Evolutionary conservation across 129 eudicot species (phyloP).

Genomic region (Escallonia rubra): DNA sequence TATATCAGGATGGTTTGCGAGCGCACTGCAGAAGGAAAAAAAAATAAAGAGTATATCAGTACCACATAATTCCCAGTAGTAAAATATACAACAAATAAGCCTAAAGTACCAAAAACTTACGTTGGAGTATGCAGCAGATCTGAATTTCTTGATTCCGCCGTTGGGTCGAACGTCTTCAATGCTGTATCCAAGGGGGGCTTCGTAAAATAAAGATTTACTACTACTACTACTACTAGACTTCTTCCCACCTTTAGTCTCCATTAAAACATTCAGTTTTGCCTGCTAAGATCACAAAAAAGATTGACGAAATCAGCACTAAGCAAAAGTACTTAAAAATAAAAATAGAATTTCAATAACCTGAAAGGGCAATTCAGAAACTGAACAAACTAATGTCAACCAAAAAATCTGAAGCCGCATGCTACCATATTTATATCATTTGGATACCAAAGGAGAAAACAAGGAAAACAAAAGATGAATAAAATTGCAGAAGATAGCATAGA

Average conservation of each 20-base stretch:
- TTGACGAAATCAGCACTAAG: not conserved
- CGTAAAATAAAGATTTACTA: slow-evolving; percentile 55
- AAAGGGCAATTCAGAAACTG: too few species aligned
- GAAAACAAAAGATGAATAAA: too few species aligned
- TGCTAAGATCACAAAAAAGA: slow-evolving; percentile 7
- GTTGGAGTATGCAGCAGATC: slow-evolving; percentile 99
- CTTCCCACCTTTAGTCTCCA: slow-evolving; percentile 98
- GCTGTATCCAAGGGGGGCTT: slow-evolving; percentile 98
- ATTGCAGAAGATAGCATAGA: too few species aligned
- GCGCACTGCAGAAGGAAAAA: slow-evolving; percentile 71
- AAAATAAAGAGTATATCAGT: slow-evolving; percentile 6
- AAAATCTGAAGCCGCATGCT: too few species aligned
- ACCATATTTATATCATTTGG: too few species aligned
- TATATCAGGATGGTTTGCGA: slow-evolving; percentile 99
- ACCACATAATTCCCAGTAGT: not conserved
- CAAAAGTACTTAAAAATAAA: not conserved
- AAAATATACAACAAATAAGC: too few species aligned
- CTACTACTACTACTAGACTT: slow-evolving; percentile 91
- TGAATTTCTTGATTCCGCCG: slow-evolving; percentile 98
- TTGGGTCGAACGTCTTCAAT: slow-evolving; percentile 99
- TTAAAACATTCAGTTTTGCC: slow-evolving; percentile 71
- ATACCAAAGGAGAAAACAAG: too few species aligned
- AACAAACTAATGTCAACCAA: too few species aligned
- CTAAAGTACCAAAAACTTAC: slow-evolving; percentile 29
- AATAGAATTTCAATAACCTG: not conserved